phyloP scores from a whole-genome alignment of 1,284 basidiomycete genomes.

The Termitomyces sp. region DNA sequence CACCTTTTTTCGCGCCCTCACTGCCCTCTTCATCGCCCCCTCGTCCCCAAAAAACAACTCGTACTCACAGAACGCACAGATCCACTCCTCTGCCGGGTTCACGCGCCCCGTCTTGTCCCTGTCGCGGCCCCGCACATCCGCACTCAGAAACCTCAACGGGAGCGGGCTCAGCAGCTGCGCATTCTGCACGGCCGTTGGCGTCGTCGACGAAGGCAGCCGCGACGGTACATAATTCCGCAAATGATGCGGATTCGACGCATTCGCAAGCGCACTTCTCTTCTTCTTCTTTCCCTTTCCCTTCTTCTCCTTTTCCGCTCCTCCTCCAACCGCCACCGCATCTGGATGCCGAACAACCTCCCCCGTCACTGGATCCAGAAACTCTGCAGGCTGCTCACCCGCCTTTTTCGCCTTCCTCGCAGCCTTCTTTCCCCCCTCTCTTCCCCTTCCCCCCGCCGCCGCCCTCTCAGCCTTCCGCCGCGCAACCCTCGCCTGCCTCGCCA shows the following conservation, averaged over 20 bases:
- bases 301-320: no score
- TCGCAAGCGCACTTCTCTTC: conserved; percentile 81
- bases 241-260: conserved; percentile 88
- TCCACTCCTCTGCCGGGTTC: conserved; percentile 63
- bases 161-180: conserved; percentile 52
- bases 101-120: neutral
- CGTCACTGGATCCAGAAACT: conserved; percentile 30
- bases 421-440: conserved; percentile 33
- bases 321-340: neutral
- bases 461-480: conserved; percentile 40
- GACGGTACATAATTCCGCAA: conserved; percentile 84
- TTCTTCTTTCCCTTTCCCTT: conserved; percentile 48
- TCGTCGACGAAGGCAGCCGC: conserved; percentile 50
- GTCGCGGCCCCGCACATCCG: conserved; percentile 40
- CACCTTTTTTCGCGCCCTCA: conserved; percentile 75
- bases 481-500: conserved; percentile 59
- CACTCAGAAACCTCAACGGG: conserved; percentile 61
- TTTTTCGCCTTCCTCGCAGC: conserved; percentile 15
- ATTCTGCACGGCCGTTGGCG: conserved; percentile 27
- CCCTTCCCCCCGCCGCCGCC: conserved; percentile 8
- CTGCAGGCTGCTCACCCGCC: conserved; percentile 27
- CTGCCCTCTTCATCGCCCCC: conserved; percentile 52
- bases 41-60: conserved; percentile 80
- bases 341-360: conserved; percentile 13
- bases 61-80: conserved; percentile 87